Conservation (phyloP, 2,329 filamentous ascomycete genomes). For the Graphiopsis chlorocephala region DNA sequence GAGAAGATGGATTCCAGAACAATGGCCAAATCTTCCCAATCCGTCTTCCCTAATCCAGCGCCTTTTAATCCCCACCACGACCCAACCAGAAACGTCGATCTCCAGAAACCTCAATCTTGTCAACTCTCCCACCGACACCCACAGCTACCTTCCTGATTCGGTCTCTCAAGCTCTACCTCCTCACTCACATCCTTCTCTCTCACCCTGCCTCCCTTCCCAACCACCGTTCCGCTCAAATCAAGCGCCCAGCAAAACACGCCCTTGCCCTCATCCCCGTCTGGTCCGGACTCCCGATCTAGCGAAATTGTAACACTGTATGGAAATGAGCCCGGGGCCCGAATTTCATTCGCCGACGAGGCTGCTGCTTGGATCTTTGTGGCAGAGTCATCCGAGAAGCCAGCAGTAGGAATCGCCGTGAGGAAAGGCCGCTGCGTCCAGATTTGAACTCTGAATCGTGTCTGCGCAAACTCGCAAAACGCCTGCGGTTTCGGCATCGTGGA, state of each 20-base stretch:
- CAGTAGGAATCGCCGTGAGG: background rate
- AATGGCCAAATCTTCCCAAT: too few species aligned
- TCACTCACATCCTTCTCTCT: slow-evolving; percentile 28
- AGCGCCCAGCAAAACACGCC: slow-evolving; percentile 61
- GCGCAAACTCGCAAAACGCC: slow-evolving; percentile 56
- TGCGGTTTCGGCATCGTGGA: background rate
- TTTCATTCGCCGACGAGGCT: slow-evolving; percentile 42
- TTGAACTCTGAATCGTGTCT: slow-evolving; percentile 60
- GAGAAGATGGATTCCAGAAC: too few species aligned
- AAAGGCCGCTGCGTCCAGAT: slow-evolving; percentile 54
- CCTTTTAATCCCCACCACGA: too few species aligned
- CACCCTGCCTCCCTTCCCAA: background rate
- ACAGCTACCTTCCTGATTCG: background rate
- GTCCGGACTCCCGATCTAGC: slow-evolving; percentile 59
- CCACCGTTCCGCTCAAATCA: slow-evolving; percentile 34
- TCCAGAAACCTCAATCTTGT: too few species aligned
- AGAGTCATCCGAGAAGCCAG: background rate
- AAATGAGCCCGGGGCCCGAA: slow-evolving; percentile 55
- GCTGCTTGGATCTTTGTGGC: slow-evolving; percentile 14
- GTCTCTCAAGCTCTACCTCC: slow-evolving; percentile 23
- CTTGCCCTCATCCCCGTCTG: slow-evolving; percentile 46
- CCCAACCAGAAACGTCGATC: too few species aligned
- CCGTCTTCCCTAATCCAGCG: too few species aligned
- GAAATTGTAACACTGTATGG: slow-evolving; percentile 61
- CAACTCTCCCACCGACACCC: slow-evolving; percentile 10